Base-by-base conservation (phyloP, 108 stramenopile species). In the Seminavis robusta region DNA sequence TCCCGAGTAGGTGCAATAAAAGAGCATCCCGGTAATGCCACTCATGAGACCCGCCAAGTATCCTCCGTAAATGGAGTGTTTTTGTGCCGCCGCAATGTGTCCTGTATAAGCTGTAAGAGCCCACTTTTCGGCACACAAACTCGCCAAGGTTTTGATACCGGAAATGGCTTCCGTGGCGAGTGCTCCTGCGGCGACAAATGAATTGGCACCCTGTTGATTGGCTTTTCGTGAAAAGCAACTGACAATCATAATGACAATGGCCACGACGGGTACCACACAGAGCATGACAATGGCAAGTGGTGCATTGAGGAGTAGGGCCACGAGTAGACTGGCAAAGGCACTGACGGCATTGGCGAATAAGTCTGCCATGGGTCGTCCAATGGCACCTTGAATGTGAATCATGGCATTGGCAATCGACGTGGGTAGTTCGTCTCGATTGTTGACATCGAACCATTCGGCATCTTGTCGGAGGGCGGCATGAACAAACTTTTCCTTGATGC, bases 401-500 rank as follows among this genome's bases (percentile, higher is more conserved):
- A 76, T 31, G 11, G 56, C 46, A 54, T 71, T 76, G 30, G 65
- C 46, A 0, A 61, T 66, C 47, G 55, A 32, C 6, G 52, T 41
- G 0, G 75, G 70, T 16, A 76, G 37, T 29, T 71, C 75, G 41
- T 76, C 56, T 33, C 58, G 68, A 54, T 75, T 59, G 5, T 47
- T 47, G 7, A 50, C 52, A 52, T 77, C 70, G 34, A 68, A 72
- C 76, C 76, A 74, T n/a, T 42, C 73, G 10, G 57, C 57, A 13
- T 74, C 76, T 61, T 83, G 79, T 3, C 56, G 30, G 16, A 83
- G 52, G 36, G 79, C 76, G 26, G 72, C 49, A 31, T 59, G 42
- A 10, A 83, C 79, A 31, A 80, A 83, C 20, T 36, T 30, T 52
- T 83, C 50, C 24, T 74, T 73, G 15, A 83, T 68, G 8, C 76